A percentile compares a stretch with the other conserved stretches of the same genome.
Evolutionary conservation across 2,329 filamentous ascomycete genomes (phyloP).

Genomic region (Fusarium sublunatum): DNA sequence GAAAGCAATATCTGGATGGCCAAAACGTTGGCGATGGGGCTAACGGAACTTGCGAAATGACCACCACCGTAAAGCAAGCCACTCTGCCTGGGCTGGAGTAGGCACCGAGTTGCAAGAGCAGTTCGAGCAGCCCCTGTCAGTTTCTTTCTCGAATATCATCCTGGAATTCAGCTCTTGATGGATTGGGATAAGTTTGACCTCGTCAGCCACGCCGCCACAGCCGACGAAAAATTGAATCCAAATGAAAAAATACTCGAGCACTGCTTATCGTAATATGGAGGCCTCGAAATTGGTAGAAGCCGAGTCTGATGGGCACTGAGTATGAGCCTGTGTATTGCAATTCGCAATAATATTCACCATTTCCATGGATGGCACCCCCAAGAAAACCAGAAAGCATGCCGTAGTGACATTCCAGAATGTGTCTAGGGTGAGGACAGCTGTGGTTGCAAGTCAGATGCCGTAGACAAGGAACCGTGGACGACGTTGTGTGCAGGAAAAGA

Average conservation of each 20-base stretch:
- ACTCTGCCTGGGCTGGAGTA: neutral
- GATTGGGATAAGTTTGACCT: neutral
- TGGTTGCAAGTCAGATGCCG: constrained; percentile 20
- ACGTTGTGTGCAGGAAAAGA: constrained; percentile 29
- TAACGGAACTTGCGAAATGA: constrained; percentile 1
- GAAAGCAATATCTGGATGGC: constrained; percentile 9
- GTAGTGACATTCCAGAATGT: constrained; percentile 2
- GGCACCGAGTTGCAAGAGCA: constrained; percentile 11
- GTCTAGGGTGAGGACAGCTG: constrained; percentile 10
- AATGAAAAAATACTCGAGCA: no score
- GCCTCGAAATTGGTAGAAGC: neutral
- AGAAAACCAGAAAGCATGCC: neutral
- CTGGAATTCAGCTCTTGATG: neutral
- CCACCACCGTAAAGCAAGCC: neutral
- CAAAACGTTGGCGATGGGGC: neutral
- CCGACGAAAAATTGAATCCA: neutral
- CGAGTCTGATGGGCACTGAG: neutral
- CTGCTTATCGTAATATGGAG: neutral
- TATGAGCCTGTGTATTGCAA: neutral
- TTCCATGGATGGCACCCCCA: neutral
- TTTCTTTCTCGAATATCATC: constrained; percentile 2
- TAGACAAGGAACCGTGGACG: constrained; percentile 35
- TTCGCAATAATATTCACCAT: neutral
- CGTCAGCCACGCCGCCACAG: neutral
- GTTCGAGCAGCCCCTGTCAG: neutral